Evolutionary conservation across 1,139 yeast species (phyloP).

Genomic region (Geotrichum bryndzae): DNA sequence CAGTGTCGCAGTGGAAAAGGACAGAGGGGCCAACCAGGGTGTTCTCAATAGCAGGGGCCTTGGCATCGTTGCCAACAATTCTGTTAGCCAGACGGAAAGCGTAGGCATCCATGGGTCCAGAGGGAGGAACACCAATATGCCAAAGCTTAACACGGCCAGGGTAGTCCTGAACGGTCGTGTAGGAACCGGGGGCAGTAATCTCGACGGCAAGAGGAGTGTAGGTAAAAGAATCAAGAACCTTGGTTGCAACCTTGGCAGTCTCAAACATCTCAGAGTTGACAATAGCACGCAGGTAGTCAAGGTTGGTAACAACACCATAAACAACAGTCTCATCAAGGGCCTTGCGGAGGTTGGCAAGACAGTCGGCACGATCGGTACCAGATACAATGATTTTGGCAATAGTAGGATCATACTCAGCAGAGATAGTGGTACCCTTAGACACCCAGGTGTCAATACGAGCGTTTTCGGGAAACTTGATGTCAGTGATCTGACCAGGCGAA

Average conservation of each 20-base stretch:
- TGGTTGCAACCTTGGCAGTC: conserved; percentile 77
- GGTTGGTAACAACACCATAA: conserved; percentile 81
- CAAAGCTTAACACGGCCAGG: conserved; percentile 90
- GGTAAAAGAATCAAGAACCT: conserved; percentile 74
- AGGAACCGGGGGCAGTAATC: conserved; percentile 80
- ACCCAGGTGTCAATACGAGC: conserved; percentile 96
- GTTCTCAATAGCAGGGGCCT: conserved; percentile 84
- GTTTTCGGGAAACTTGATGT: conserved; percentile 77
- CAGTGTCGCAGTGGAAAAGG: conserved; percentile 71
- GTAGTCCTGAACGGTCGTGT: conserved; percentile 91
- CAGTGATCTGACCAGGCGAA: conserved; percentile 89
- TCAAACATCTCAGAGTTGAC: conserved; percentile 80
- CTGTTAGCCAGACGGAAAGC: conserved; percentile 85
- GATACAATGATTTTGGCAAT: conserved; percentile 93
- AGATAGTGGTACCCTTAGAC: conserved; percentile 76
- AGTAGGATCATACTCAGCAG: conserved; percentile 95
- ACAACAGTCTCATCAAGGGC: conserved; percentile 85
- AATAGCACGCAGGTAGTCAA: conserved; percentile 82
- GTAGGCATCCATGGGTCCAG: conserved; percentile 95
- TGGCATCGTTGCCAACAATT: conserved; percentile 76
- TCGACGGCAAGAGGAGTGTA: conserved; percentile 83
- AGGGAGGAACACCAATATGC: conserved; percentile 94
- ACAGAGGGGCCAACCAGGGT: conserved; percentile 84
- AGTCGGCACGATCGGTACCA: conserved; percentile 82
- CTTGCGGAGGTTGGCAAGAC: conserved; percentile 63